These are phyloP conservation scores for Acacia confusa DNA, from an alignment of 306 rosid genomes.

Conservation along the genomic window DNA sequence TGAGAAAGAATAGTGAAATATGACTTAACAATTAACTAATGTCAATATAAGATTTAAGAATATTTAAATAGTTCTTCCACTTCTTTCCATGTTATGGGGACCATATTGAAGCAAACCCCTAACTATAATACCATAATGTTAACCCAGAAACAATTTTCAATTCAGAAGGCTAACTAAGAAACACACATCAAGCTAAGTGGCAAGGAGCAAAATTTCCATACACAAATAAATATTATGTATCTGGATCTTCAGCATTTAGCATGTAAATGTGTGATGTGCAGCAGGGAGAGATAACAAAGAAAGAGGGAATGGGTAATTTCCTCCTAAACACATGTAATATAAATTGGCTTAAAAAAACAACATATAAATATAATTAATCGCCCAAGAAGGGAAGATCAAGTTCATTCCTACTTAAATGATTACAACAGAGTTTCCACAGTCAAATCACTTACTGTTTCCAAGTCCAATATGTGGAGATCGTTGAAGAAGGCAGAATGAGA, in stretches of 20 bases:
- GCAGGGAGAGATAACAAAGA: background rate
- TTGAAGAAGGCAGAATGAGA: slow-evolving; percentile 87
- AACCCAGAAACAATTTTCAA: background rate
- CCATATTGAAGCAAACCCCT: background rate
- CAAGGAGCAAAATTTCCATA: slow-evolving; percentile 1
- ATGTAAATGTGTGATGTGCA: background rate
- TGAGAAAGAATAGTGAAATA: slow-evolving; percentile 10
- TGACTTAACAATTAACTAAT: slow-evolving; percentile 2
- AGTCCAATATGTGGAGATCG: slow-evolving; percentile 86
- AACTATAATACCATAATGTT: background rate
- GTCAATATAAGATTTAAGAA: slow-evolving; percentile 1
- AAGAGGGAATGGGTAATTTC: background rate
- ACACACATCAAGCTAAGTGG: background rate
- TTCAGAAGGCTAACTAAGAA: slow-evolving; percentile 9
- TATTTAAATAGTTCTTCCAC: slow-evolving; percentile 3
- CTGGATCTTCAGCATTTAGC: background rate
- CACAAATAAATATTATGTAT: background rate
- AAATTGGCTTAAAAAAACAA: background rate
- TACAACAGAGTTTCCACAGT: background rate
- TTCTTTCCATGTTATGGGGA: slow-evolving; percentile 13
- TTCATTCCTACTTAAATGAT: slow-evolving; percentile 12
- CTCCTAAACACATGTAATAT: slow-evolving; percentile 1
- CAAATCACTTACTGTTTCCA: slow-evolving; percentile 68
- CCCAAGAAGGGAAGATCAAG: slow-evolving; percentile 23
- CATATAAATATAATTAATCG: slow-evolving; percentile 13